These are phyloP conservation scores for Macrophomina pseudophaseolina DNA, from an alignment of 2,329 filamentous ascomycete species.

Conservation along the genomic window DNA sequence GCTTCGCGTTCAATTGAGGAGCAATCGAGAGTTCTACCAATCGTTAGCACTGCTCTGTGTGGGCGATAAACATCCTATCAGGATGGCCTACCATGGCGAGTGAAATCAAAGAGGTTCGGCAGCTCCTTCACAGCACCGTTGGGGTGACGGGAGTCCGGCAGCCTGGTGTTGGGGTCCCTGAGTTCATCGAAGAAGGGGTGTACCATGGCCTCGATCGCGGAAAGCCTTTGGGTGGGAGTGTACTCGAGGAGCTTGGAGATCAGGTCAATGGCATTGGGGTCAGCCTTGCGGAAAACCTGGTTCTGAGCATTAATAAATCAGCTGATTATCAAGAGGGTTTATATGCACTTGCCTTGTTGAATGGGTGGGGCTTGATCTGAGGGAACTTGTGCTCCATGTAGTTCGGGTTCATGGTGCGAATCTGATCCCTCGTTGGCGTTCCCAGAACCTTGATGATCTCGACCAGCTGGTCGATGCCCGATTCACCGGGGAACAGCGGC, in stretches of 20 bases:
- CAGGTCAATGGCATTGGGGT: conserved; percentile 88
- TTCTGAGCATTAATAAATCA: conserved; percentile 21
- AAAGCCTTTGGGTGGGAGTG: conserved; percentile 92
- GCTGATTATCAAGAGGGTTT: neutral
- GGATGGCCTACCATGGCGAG: conserved; percentile 77
- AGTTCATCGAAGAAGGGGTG: conserved; percentile 99
- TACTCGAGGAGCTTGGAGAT: conserved; percentile 95
- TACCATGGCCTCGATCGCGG: conserved; percentile 94
- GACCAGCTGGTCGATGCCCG: conserved; percentile 96
- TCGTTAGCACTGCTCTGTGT: conserved; percentile 29
- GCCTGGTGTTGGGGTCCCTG: conserved; percentile 83
- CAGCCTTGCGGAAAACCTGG: conserved; percentile 93
- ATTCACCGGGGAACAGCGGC: conserved; percentile 96
- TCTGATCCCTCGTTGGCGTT: conserved; percentile 95
- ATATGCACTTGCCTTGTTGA: conserved; percentile 75
- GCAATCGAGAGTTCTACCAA: conserved; percentile 89
- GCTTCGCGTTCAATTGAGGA: conserved; percentile 81
- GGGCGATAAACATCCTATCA: neutral
- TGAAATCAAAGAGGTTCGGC: conserved; percentile 90
- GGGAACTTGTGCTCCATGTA: conserved; percentile 99
- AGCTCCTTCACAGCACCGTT: conserved; percentile 80
- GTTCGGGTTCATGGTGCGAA: conserved; percentile 99
- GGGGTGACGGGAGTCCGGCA: conserved; percentile 92
- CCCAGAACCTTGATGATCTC: conserved; percentile 99
- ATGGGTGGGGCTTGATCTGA: conserved; percentile 98